Conservation (phyloP, 495 filamentous ascomycete species). For the Bombardia bombarda region DNA sequence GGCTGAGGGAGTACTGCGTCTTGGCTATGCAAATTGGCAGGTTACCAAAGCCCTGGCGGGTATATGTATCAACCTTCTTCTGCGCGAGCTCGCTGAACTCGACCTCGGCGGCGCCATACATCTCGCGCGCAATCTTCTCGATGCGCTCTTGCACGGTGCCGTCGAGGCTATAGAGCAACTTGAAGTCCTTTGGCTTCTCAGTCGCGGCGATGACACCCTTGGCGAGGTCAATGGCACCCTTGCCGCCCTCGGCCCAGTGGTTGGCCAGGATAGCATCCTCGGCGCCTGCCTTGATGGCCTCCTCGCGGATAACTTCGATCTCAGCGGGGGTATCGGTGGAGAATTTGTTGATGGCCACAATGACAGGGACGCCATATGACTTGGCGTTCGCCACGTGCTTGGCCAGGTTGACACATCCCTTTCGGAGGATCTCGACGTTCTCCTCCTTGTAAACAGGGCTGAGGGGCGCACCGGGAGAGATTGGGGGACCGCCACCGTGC, state of each 20-base stretch:
- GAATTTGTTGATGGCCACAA: conserved; percentile 96
- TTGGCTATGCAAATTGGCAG: conserved; percentile 95
- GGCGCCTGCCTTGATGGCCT: conserved; percentile 85
- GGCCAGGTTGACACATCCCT: conserved; percentile 85
- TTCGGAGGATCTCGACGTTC: conserved; percentile 82
- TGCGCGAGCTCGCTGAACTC: conserved; percentile 92
- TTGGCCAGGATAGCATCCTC: conserved; percentile 90
- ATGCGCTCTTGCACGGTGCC: conserved; percentile 83
- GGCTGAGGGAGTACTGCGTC: conserved; percentile 94
- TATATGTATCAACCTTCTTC: conserved; percentile 93
- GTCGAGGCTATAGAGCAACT: conserved; percentile 75
- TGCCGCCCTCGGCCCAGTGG: conserved; percentile 95
- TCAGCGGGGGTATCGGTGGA: conserved; percentile 90
- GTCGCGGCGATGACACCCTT: conserved; percentile 77
- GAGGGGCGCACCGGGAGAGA: conserved; percentile 75
- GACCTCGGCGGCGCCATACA: conserved; percentile 89
- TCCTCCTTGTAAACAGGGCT: conserved; percentile 83
- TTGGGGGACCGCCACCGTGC: conserved; percentile 89
- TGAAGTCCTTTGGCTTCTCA: conserved; percentile 81
- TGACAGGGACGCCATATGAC: conserved; percentile 85
- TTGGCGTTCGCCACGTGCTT: conserved; percentile 90
- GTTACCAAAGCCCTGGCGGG: conserved; percentile 81
- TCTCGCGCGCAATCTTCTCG: conserved; percentile 78
- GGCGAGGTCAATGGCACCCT: conserved; percentile 83
- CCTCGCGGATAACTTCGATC: conserved; percentile 78